phyloP scores from a whole-genome alignment of 371 early-diverging fungal species.

The Lichtheimia ramosa region DNA sequence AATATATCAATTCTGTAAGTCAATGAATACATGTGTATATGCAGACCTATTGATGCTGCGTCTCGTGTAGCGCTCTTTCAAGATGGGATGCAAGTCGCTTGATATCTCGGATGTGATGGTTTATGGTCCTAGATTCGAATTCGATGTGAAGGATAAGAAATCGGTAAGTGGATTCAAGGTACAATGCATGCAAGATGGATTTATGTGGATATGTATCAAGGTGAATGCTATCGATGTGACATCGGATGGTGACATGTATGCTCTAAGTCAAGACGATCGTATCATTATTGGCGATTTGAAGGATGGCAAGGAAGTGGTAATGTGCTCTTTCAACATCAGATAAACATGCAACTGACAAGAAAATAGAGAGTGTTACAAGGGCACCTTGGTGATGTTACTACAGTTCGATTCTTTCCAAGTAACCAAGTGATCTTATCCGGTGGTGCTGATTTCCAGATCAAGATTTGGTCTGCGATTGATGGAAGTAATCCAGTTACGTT shows the following conservation, averaged over 20 bases:
- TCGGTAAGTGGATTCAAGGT: constrained; percentile 7
- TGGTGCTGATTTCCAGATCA: constrained; percentile 66
- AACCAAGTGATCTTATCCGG: constrained; percentile 76
- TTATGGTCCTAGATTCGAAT: constrained; percentile 23
- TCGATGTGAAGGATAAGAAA: constrained; percentile 14
- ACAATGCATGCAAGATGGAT: not conserved
- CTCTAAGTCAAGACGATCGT: constrained; percentile 40
- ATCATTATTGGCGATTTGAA: constrained; percentile 42
- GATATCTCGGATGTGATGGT: constrained; percentile 23
- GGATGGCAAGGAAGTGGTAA: constrained; percentile 43
- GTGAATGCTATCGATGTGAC: constrained; percentile 51
- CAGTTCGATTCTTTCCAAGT: constrained; percentile 73
- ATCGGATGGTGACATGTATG: constrained; percentile 55
- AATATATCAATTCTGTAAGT: constrained; percentile 31
- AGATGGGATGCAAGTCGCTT: constrained; percentile 28
- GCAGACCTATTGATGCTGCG: not conserved
- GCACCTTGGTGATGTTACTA: constrained; percentile 66
- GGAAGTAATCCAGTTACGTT: constrained; percentile 77
- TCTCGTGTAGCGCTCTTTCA: constrained; percentile 40
- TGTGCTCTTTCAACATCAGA: not conserved
- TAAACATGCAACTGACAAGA: not conserved
- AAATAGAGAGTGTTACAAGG: constrained; percentile 57
- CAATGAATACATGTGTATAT: no score
- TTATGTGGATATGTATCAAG: constrained; percentile 22
- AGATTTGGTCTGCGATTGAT: constrained; percentile 74